Evolutionary conservation across 345 rosid species (phyloP).

Genomic region (Litchi chinensis): DNA sequence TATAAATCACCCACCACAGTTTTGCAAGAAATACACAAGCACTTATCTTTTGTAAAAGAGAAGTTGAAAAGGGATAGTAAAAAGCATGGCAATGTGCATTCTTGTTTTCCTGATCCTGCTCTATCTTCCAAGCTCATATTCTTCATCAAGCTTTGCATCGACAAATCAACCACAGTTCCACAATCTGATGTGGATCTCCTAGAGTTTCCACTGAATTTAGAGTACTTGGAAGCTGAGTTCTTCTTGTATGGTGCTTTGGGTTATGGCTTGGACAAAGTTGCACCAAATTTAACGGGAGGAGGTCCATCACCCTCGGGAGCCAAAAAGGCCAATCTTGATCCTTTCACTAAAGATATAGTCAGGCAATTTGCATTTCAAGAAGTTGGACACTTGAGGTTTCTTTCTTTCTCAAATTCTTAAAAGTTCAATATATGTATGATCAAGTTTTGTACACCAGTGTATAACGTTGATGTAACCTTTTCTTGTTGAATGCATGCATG

Average conservation of each 20-base stretch:
- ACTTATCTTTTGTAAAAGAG: neutral
- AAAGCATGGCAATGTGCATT: conserved; percentile 16
- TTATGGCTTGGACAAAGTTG: conserved; percentile 72
- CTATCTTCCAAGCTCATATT: conserved; percentile 25
- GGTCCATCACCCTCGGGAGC: conserved; percentile 82
- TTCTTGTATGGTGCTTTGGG: conserved; percentile 74
- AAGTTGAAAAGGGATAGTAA: neutral
- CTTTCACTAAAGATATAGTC: conserved; percentile 56
- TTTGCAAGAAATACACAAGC: neutral
- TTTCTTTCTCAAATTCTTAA: neutral
- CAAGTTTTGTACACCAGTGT: neutral
- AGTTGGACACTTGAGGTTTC: conserved; percentile 82
- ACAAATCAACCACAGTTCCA: conserved; percentile 35
- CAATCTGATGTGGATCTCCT: conserved; percentile 47
- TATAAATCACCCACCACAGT: neutral
- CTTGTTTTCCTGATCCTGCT: conserved; percentile 27
- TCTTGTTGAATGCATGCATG: neutral
- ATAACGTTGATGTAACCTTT: neutral
- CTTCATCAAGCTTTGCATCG: too few species aligned
- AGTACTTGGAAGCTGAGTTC: conserved; percentile 92
- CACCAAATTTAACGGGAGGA: conserved; percentile 59
- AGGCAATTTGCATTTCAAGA: conserved; percentile 87
- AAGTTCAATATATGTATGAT: too few species aligned
- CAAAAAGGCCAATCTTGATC: conserved; percentile 58
- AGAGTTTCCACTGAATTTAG: conserved; percentile 86